phyloP scores from a whole-genome alignment of 2,329 filamentous ascomycete species.

The Tothia fuscella region DNA sequence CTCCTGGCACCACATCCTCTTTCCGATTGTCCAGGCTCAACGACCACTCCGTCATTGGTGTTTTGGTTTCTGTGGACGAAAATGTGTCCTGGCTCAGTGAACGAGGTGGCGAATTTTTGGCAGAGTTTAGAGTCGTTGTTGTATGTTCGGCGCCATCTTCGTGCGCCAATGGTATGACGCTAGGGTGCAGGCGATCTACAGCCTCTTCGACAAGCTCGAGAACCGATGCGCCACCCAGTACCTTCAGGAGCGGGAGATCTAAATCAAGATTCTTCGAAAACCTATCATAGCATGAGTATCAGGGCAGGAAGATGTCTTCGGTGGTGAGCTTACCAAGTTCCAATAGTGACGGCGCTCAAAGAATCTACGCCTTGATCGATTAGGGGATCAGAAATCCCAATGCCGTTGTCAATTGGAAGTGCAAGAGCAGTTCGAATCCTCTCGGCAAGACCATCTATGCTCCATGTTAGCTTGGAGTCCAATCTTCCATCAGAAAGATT shows the following conservation, averaged over 20 bases:
- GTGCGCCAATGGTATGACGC: not conserved
- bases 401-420: slow-evolving; percentile 14
- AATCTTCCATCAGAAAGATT: not conserved
- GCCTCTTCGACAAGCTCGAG: slow-evolving; percentile 15
- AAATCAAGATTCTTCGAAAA: slow-evolving; percentile 34
- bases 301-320: not conserved
- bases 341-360: slow-evolving; percentile 28
- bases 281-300: not conserved
- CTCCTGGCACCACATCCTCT: not conserved
- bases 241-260: slow-evolving; percentile 36
- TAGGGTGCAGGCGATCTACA: slow-evolving; percentile 8
- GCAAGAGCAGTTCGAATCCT: slow-evolving; percentile 10
- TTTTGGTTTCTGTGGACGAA: not conserved
- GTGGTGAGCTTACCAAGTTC: slow-evolving; percentile 28
- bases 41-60: slow-evolving; percentile 2
- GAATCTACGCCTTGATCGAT: slow-evolving; percentile 28
- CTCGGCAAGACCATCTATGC: slow-evolving; percentile 6
- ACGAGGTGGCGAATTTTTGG: not conserved
- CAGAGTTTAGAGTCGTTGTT: not conserved
- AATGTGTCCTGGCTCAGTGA: not conserved
- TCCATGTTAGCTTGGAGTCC: not conserved
- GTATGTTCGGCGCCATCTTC: not conserved
- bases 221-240: slow-evolving; percentile 25
- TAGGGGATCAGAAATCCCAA: slow-evolving; percentile 28
- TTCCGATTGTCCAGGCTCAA: not conserved